Evolutionary conservation across 306 rosid genomes (phyloP), one percentile per base, ranked within the genome.

Genomic region (Castanea mollissima): DNA sequence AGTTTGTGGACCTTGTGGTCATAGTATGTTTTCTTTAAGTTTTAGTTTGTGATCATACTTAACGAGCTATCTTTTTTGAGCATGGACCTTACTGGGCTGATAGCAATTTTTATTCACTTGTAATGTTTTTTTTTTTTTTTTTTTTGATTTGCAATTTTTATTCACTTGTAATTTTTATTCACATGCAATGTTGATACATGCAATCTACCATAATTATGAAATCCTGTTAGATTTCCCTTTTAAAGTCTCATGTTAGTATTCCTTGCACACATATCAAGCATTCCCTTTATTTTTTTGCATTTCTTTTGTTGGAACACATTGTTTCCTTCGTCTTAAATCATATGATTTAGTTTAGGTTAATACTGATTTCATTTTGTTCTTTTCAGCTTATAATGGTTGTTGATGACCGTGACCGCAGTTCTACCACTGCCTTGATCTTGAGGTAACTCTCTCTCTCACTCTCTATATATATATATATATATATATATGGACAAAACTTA

Each of bases 391-490:
- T 93, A 77, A 93, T 91, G 98, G 99, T 95, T 34, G 94, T 95
- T 78, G 99, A 93, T 86, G 89, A 97, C 0, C 90, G 96, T 18
- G 91, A 95, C 73, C 98, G 15, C 79, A 91, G 49, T 93, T 93
- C 83, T 93, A 93, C 80, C 93, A 93, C 34, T 95, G 99, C 79
- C 98, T 96, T 73, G 97, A 95, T 81, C 98, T 93, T 80, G 99
- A 91, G 98, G 99, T 93, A 83, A 81, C 73, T 35, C 44, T 52
- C 78, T 9, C 9, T 55, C 11, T 46, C 69, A 83, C 19, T 70
- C 73, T 84, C 19, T 70, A 63, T 75, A 15, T 55, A 76, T 35
- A 38, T 38, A 38, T 38, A 6, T 38, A 6, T 6, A 1, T 6
- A 1, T 25, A 25, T 25, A 25, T 25, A 25, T 35, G 9, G 8